Percentiles rank a stretch among this genome's conserved stretches.
Conservation (phyloP, 2,329 filamentous ascomycete genomes). For the Sarocladiaceae sp. region DNA sequence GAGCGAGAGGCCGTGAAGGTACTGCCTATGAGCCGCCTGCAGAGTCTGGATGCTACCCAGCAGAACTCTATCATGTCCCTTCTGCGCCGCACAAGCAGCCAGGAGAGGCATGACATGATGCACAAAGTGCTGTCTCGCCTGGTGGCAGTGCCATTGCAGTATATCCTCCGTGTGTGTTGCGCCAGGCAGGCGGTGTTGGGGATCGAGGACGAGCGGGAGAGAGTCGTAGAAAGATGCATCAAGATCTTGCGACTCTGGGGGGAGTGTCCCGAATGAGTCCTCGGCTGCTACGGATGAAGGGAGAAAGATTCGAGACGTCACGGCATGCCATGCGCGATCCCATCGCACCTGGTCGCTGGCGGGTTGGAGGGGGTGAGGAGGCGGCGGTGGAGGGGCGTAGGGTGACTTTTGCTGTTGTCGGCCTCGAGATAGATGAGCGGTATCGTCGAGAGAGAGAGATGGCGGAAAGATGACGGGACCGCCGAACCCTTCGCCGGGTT, state of each 20-base stretch:
- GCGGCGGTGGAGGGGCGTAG: conserved; percentile 13
- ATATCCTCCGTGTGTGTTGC: conserved; percentile 50
- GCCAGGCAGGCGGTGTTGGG: conserved; percentile 37
- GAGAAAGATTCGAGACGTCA: conserved; percentile 51
- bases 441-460: conserved; percentile 16
- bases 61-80: conserved; percentile 40
- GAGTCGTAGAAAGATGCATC: conserved; percentile 44
- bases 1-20: conserved; percentile 47
- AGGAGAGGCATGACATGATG: conserved; percentile 53
- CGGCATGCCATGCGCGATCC: conserved; percentile 57
- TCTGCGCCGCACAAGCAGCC: conserved; percentile 36
- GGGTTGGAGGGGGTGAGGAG: conserved; percentile 7
- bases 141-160: conserved; percentile 53
- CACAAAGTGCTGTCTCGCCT: conserved; percentile 55
- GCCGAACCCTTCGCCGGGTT: conserved; percentile 41
- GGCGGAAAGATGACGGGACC: conserved; percentile 24
- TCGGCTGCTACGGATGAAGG: conserved; percentile 48
- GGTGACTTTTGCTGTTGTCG: conserved; percentile 4
- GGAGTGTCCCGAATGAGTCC: conserved; percentile 45
- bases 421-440: conserved; percentile 14
- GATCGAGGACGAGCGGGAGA: conserved; percentile 46
- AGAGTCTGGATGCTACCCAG: conserved; percentile 49
- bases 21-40: conserved; percentile 53
- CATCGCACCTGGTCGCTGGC: conserved; percentile 47
- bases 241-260: conserved; percentile 34